Percentiles rank a stretch among this genome's conserved stretches.
These are phyloP conservation scores for Aspergillus novofumigatus DNA, from an alignment of 2,329 filamentous ascomycete genomes.

Conservation along the genomic window DNA sequence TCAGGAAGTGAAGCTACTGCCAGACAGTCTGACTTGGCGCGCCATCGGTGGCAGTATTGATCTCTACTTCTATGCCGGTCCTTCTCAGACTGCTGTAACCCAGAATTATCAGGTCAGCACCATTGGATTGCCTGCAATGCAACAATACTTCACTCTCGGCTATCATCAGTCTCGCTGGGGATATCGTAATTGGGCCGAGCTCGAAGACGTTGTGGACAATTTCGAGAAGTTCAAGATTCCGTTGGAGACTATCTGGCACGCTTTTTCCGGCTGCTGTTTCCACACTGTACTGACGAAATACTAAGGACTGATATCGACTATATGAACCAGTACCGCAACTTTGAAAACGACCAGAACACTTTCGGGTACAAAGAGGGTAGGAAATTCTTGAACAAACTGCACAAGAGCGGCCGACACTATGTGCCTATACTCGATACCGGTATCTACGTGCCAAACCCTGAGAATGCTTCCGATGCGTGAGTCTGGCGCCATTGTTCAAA, in stretches of 20 bases:
- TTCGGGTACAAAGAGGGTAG: constrained; percentile 49
- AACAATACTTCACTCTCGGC: constrained; percentile 77
- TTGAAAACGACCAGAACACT: constrained; percentile 51
- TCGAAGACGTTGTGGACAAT: constrained; percentile 55
- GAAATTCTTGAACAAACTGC: constrained; percentile 51
- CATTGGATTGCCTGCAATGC: constrained; percentile 69
- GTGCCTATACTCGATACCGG: constrained; percentile 59
- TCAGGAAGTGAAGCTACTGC: constrained; percentile 66
- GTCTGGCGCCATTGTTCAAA: constrained; percentile 31
- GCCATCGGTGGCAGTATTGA: constrained; percentile 72
- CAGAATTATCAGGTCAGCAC: constrained; percentile 65
- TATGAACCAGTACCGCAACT: constrained; percentile 60
- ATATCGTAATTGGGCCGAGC: constrained; percentile 66
- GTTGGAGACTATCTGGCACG: constrained; percentile 47
- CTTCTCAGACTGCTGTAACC: constrained; percentile 64
- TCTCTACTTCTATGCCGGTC: constrained; percentile 73
- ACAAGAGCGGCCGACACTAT: constrained; percentile 54
- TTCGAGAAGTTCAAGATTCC: constrained; percentile 55
- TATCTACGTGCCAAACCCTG: constrained; percentile 68
- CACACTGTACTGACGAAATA: not conserved
- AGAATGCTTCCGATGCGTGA: constrained; percentile 63
- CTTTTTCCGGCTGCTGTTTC: not conserved
- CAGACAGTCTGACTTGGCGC: constrained; percentile 66
- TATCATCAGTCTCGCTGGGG: constrained; percentile 84
- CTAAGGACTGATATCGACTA: constrained; percentile 47